phyloP scores from a whole-genome alignment of 2,329 filamentous ascomycete genomes.

The Aureobasidium sp. region DNA sequence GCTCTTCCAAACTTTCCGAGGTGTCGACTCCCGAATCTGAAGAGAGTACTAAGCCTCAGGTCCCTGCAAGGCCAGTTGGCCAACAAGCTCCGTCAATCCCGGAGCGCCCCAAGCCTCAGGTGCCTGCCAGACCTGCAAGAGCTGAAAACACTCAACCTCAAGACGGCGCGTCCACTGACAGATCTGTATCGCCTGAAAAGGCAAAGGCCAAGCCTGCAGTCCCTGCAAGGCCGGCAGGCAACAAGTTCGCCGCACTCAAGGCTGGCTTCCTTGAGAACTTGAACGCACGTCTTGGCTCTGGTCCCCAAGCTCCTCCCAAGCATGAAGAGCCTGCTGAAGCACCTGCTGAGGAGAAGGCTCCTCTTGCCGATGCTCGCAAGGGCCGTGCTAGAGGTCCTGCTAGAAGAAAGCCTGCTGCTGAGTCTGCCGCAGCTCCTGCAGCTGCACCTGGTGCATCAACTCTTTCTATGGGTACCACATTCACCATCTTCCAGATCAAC shows the following conservation, averaged over 20 bases:
- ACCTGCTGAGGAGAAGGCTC: slow-evolving; percentile 60
- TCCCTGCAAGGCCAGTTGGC: slow-evolving; percentile 69
- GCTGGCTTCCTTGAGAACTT: slow-evolving; percentile 89
- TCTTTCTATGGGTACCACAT: slow-evolving; percentile 33
- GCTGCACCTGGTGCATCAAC: slow-evolving; percentile 44
- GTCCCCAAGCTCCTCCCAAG: slow-evolving; percentile 63
- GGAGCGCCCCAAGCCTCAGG: slow-evolving; percentile 54
- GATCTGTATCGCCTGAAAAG: slow-evolving; percentile 31
- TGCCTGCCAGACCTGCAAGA: slow-evolving; percentile 54
- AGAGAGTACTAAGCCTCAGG: slow-evolving; percentile 66
- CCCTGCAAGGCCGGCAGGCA: slow-evolving; percentile 65
- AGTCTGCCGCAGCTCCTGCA: slow-evolving; percentile 42
- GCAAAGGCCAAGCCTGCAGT: slow-evolving; percentile 75
- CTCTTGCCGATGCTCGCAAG: slow-evolving; percentile 84
- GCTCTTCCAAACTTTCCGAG: slow-evolving; percentile 24
- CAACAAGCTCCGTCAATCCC: slow-evolving; percentile 49
- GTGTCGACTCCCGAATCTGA: slow-evolving; percentile 28
- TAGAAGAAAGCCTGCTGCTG: slow-evolving; percentile 57
- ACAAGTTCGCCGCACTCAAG: slow-evolving; percentile 86
- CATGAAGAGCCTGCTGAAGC: slow-evolving; percentile 49
- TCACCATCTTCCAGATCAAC: slow-evolving; percentile 37
- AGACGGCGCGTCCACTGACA: slow-evolving; percentile 28
- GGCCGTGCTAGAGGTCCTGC: slow-evolving; percentile 81
- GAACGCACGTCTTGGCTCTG: slow-evolving; percentile 79
- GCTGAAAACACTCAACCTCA: slow-evolving; percentile 28